A percentile compares a stretch with the other conserved stretches of the same genome.
phyloP scores from a whole-genome alignment of 306 rosid genomes.

The Cicer pinnatifidum region DNA sequence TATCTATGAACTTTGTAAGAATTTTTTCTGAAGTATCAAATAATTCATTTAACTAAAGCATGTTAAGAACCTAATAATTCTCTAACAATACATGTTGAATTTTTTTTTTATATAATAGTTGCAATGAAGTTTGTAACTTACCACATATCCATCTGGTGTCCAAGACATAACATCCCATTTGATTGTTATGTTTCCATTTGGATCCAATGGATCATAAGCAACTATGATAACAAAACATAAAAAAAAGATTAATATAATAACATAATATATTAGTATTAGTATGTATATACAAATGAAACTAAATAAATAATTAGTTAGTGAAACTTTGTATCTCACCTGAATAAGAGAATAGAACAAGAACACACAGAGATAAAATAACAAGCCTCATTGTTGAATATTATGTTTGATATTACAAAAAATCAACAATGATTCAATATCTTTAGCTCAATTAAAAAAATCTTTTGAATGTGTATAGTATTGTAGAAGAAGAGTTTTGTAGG shows the following conservation, averaged over 20 bases:
- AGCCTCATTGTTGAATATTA: constrained; percentile 56
- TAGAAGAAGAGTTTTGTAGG: constrained; percentile 35
- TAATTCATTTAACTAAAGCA: not conserved
- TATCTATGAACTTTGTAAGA: not conserved
- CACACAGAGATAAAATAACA: constrained; percentile 52
- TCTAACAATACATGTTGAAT: constrained; percentile 2
- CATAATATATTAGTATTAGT: not conserved
- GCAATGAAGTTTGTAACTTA: constrained; percentile 45
- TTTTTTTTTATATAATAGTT: too few species aligned
- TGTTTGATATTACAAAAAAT: constrained; percentile 27
- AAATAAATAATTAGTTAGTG: not conserved
- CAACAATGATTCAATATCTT: not conserved
- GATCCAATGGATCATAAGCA: constrained; percentile 95
- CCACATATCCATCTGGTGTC: constrained; percentile 96
- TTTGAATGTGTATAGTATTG: constrained; percentile 36
- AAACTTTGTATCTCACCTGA: constrained; percentile 57
- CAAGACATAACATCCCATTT: constrained; percentile 96
- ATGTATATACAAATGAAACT: constrained; percentile 17
- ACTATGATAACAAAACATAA: constrained; percentile 48
- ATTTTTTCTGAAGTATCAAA: not conserved
- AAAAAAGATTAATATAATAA: too few species aligned
- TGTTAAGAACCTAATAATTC: not conserved
- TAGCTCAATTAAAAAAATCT: constrained; percentile 31
- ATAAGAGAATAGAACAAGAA: constrained; percentile 55
- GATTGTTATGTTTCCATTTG: constrained; percentile 83